Base-by-base conservation (phyloP, 2,329 filamentous ascomycete genomes). In the Geosmithia putterillii region DNA sequence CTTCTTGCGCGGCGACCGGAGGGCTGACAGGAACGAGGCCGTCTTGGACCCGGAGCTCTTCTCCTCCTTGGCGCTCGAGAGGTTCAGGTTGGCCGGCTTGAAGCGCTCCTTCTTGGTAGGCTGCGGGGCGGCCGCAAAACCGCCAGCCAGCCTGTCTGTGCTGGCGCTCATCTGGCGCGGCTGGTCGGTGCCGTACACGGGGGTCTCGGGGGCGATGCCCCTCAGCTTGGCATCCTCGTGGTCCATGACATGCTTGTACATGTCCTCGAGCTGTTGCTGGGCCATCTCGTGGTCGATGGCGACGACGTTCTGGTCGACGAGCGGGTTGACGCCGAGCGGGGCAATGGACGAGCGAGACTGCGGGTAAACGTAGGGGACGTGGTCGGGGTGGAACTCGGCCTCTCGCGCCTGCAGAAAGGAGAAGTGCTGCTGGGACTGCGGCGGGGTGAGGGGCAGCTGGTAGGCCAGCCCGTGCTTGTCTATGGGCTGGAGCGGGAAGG, bases 171-270 rank as follows among this genome's bases (percentile, higher is more conserved):
- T 54, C 44, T 46, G 49, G 46, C 45, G 54, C 41, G 50, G 51
- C 25, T 51, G 55, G 23, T 45, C 43, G 22, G 59, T 52, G 4
- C 65, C 51, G 25, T 61, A 46, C 9, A 66, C 45, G 15, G 69
- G 66, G 19, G 59, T 44, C 19, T 71, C 66, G 38, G 75, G 64
- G 17, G 61, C 60, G 37, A 74, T 56, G 25, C 78, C 77, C 40
- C 68, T 69, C 50, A 71, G 66, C 58, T 80, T 81, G 42, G 76
- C 76, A 45, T 74, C 76, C 55, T 95, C 89, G 53, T 94, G 85
- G 60, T 88, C 86, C 80, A 95, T 83, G 49, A 95, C 89, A 51
- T 88, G 83, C 48, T 81, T 87, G 64, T 95, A 96, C 59, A 96
- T 79, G 53, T 86, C 79, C 60, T 95, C 88, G 61, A 95, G 79